These are phyloP conservation scores for Pinguiococcus pyrenoidosus DNA, from an alignment of 108 stramenopile genomes.

Conservation along the genomic window DNA sequence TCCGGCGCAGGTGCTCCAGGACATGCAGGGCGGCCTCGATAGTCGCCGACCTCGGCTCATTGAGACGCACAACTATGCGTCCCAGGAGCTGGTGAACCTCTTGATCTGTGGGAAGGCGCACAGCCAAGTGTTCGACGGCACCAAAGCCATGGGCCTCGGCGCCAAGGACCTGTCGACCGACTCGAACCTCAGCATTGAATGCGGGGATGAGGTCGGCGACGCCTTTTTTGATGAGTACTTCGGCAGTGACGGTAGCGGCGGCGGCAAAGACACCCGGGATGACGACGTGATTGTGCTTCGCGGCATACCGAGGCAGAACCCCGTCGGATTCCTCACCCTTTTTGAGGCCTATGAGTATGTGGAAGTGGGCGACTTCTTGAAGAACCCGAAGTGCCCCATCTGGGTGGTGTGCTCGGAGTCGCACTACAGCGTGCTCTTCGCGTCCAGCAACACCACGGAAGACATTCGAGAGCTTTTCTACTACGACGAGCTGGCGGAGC, in stretches of 20 bases:
- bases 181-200: no score
- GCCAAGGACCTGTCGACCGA: no score
- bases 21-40: constrained; percentile 26
- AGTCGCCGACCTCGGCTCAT: constrained; percentile 11
- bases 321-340: constrained; percentile 39
- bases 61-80: constrained; percentile 17
- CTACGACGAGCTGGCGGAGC: constrained; percentile 29
- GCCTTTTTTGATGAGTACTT: no score
- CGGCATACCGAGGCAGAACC: constrained; percentile 10
- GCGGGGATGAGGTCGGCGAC: no score
- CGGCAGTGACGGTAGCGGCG: not conserved
- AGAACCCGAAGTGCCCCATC: constrained; percentile 27
- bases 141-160: not conserved
- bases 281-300: constrained; percentile 6
- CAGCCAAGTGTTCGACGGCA: constrained; percentile 34
- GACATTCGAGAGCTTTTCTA: constrained; percentile 20
- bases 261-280: not conserved
- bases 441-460: not conserved
- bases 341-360: constrained; percentile 37
- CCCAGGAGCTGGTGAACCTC: constrained; percentile 44
- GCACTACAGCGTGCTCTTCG: constrained; percentile 37
- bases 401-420: constrained; percentile 44
- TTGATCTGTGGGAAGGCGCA: constrained; percentile 26
- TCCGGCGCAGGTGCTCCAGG: not conserved
- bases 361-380: constrained; percentile 21